Evolutionary conservation across 176 grass and related monocot genomes (phyloP).

Genomic region (Coix lacrymajobi): DNA sequence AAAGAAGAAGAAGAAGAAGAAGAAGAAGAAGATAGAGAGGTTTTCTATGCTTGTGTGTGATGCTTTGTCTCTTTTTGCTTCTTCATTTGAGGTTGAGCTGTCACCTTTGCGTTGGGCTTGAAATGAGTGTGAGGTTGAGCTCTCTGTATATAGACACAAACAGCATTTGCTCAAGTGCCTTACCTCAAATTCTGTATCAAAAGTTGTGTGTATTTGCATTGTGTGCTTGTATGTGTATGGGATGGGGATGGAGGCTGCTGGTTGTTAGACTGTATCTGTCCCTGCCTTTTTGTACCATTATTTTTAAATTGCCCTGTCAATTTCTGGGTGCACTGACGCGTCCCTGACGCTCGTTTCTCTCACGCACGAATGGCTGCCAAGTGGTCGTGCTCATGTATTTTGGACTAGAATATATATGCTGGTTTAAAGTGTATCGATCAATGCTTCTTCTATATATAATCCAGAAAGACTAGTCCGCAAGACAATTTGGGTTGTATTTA

Average conservation of each 20-base stretch:
- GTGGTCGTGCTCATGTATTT: slow-evolving; percentile 11
- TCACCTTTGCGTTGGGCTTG: slow-evolving; percentile 30
- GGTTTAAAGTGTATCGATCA: neutral
- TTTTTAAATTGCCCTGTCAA: slow-evolving; percentile 20
- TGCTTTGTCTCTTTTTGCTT: neutral
- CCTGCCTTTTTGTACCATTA: slow-evolving; percentile 17
- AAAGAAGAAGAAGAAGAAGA: neutral
- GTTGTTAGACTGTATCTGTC: slow-evolving; percentile 38
- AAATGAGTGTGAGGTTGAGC: slow-evolving; percentile 48
- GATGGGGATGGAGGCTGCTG: neutral
- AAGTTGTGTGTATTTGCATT: neutral
- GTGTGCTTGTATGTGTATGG: neutral
- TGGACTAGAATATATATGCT: neutral
- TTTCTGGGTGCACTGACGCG: slow-evolving; percentile 30
- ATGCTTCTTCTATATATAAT: neutral
- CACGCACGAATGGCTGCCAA: slow-evolving; percentile 14
- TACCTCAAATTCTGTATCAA: slow-evolving; percentile 27
- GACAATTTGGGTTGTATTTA: neutral
- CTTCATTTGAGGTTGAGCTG: slow-evolving; percentile 37
- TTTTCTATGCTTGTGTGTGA: slow-evolving; percentile 6
- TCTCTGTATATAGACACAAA: slow-evolving; percentile 30
- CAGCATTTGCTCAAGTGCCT: slow-evolving; percentile 34
- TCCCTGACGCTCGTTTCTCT: neutral
- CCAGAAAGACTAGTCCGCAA: neutral
- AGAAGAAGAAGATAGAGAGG: neutral